Percentiles rank a stretch among this genome's conserved stretches.
These are phyloP conservation scores for Oenanthe javanica DNA, from an alignment of 140 eudicot genomes.

Conservation along the genomic window DNA sequence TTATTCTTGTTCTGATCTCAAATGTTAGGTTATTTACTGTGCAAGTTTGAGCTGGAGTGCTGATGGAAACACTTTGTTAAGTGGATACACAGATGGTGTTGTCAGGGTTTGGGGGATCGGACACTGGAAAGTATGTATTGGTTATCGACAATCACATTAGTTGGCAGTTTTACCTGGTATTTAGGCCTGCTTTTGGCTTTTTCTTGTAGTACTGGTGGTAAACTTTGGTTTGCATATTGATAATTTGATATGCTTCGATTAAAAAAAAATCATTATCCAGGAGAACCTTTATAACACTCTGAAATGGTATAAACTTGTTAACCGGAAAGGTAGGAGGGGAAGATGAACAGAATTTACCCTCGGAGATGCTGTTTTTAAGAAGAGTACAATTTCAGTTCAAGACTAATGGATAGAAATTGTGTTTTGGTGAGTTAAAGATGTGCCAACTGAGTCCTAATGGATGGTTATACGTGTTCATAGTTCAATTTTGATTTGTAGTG, in stretches of 20 bases:
- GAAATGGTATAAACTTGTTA: not conserved
- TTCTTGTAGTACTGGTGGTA: not conserved
- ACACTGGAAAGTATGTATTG: not conserved
- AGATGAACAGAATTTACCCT: not conserved
- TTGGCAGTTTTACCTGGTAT: not conserved
- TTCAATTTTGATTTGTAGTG: not conserved
- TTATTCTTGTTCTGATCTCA: not conserved
- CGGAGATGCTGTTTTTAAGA: too few relatives aligned
- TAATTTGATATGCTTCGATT: not conserved
- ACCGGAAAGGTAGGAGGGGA: not conserved
- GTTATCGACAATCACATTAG: too few relatives aligned
- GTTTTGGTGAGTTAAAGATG: not conserved
- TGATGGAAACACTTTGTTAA: conserved; percentile 1
- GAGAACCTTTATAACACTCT: not conserved
- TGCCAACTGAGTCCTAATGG: not conserved
- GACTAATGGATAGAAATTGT: not conserved
- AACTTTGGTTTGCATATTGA: not conserved
- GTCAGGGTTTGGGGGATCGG: conserved; percentile 1
- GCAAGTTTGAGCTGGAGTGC: conserved; percentile 7
- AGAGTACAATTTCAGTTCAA: not conserved
- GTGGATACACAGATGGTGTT: conserved; percentile 3
- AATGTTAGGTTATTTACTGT: conserved; percentile 1
- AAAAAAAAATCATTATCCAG: not conserved
- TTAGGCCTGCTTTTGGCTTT: not conserved
- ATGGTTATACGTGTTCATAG: not conserved